Evolutionary conservation across 2,329 filamentous ascomycete genomes (phyloP), one percentile per base, ranked within the genome.

Genomic region (Davidsoniella neocaledoniae): DNA sequence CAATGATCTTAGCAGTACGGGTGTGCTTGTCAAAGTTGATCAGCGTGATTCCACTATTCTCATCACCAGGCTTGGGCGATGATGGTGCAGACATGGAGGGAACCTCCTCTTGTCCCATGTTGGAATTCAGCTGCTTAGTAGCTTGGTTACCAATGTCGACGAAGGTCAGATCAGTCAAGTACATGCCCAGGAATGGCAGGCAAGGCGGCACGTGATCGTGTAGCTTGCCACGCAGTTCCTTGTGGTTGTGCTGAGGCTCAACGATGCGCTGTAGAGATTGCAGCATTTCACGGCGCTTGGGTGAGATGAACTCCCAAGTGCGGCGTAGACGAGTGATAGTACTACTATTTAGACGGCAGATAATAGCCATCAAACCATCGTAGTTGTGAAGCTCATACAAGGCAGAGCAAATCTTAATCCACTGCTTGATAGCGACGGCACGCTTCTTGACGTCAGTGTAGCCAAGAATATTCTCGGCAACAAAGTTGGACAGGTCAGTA

Each of bases 21-120:
- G 80, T 83, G 62, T 96, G 87, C 67, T 96, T 96, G 70, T 96
- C 90, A 59, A 95, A 96, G 66, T 98, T 98, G 71, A 98, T 86
- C 29, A 96, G 85, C 0, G 79, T 78, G 58, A 86, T 73, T 23
- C 78, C 75, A 14, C 76, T 73, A 12, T 79, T 73, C 33, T 77
- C 73, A 21, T 79, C 74, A 68, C 5, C 70, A 68, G 61, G 72
- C 61, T 19, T 57, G 56, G 25, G 65, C 63, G 5, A 68, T 61
- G 5, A 66, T 65, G 37, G 77, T 73, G 26, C 79, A 73, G n/a
- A 83, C 76, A 12, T 71, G 69, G 5, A 70, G 19, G 57, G 57
- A 21, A 64, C 65, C 3, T 68, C 61, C 9, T 26, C 21, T 29
- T 16, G 41, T 21, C 26, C 36, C 17, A 17, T 40, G 21, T 42